Conservation (phyloP, 2,329 filamentous ascomycete species). For the Bimuria novae-zelandiae region DNA sequence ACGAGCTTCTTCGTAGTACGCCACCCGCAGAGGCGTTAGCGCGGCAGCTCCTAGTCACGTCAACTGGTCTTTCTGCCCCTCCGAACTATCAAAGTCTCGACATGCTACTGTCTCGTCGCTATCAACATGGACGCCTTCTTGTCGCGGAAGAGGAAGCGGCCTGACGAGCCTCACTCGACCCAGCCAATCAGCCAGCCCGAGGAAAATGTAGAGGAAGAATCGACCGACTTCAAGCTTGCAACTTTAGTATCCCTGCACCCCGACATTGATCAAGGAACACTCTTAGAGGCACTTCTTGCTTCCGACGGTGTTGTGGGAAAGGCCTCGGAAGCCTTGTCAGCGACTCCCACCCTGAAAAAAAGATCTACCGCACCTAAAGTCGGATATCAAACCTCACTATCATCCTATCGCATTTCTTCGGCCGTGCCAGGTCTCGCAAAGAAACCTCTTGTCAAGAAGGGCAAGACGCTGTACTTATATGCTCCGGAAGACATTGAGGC, state of each 20-base stretch:
- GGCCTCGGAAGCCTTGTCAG: conserved; percentile 62
- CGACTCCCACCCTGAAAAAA: conserved; percentile 43
- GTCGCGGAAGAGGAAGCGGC: conserved; percentile 42
- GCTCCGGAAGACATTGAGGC: conserved; percentile 78
- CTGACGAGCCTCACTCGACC: conserved; percentile 14
- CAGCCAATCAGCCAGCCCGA: neutral
- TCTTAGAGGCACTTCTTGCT: conserved; percentile 79
- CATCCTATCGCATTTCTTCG: conserved; percentile 26
- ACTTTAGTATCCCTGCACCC: conserved; percentile 79
- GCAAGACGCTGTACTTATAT: conserved; percentile 82
- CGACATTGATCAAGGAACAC: conserved; percentile 62
- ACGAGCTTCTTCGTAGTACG: too few species aligned
- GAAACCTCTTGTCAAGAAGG: conserved; percentile 69
- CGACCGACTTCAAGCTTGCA: conserved; percentile 88
- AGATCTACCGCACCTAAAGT: conserved; percentile 23
- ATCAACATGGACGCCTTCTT: conserved; percentile 45
- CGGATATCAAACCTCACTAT: conserved; percentile 53
- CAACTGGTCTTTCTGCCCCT: too few species aligned
- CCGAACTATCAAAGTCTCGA: neutral
- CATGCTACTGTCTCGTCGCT: neutral
- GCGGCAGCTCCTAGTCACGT: too few species aligned
- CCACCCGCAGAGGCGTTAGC: too few species aligned
- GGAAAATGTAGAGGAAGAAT: conserved; percentile 57
- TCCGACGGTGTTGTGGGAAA: conserved; percentile 76
- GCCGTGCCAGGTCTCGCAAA: conserved; percentile 15